Evolutionary conservation across 2,329 filamentous ascomycete genomes (phyloP), one percentile per base, ranked within the genome.

Genomic region (Penicillium sclerotigenum): DNA sequence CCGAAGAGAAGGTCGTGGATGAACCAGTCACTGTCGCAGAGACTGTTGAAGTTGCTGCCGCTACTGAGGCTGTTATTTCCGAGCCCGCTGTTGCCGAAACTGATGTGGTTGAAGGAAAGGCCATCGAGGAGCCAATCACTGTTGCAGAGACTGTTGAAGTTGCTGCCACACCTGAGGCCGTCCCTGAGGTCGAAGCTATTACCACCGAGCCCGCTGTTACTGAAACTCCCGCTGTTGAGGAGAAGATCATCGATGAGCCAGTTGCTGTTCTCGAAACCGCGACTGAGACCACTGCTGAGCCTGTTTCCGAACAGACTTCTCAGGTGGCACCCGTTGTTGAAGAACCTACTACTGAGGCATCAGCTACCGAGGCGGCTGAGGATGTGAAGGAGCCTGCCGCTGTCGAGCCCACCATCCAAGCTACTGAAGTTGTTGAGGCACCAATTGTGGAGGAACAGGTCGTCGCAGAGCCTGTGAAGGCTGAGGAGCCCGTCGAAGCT

Each of bases 11-110:
- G 38, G 37, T 36, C 11, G 24, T 38, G 9, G 50, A 47, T 29
- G 60, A 56, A 31, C 38, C 43, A 3, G 22, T 42, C 16, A 26
- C 33, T 37, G 18, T n/a, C 8, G 20, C 29, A 24, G 57, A 61
- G 41, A 24, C 51, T 14, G 18, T 38, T 18, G 59, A 59, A 46
- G 10, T 33, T 16, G 42, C 40, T 31, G 47, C 40, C 14, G 40
- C 36, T 10, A 26, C 47, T 29, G 52, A 52, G 40, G 22, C 26
- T 16, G 24, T 22, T 3, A 20, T n/a, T 7, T 41, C 29, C 2
- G 49, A 52, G 29, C 37, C 37, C 10, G n/a, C 31, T 31, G 38
- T 28, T 46, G 31, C 24, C 37, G 40, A 52, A 20, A 20, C 41
- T 28, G 3, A 34, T 9, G 34, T 13, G n/a, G 14, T 18, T 3